Percentiles rank a stretch among this genome's conserved stretches.
Conservation (phyloP, 257 asterid genomes). For the Solanum peruvianum region DNA sequence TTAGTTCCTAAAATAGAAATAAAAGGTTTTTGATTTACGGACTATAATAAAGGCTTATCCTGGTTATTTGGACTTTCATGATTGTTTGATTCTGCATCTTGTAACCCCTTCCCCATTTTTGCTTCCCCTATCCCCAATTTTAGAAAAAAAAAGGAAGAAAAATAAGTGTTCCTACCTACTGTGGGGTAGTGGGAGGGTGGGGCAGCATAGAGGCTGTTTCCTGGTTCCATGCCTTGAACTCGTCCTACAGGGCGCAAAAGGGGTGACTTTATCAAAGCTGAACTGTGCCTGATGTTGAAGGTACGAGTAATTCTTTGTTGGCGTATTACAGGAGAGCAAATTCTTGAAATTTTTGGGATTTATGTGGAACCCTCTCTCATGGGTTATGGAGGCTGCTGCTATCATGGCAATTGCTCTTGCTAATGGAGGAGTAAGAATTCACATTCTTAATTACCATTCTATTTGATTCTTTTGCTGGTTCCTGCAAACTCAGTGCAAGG, state of each 20-base stretch:
- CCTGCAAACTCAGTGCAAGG: neutral
- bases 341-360: slow-evolving; percentile 81
- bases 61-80: neutral
- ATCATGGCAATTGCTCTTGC: slow-evolving; percentile 99
- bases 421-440: slow-evolving; percentile 80
- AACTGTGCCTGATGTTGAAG: neutral
- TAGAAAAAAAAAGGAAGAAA: neutral
- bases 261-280: neutral
- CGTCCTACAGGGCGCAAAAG: neutral
- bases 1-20: neutral
- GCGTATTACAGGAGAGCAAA: slow-evolving; percentile 71
- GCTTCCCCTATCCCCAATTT: neutral
- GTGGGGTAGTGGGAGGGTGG: neutral
- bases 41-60: neutral
- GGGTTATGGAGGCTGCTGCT: slow-evolving; percentile 99
- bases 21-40: neutral
- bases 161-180: neutral
- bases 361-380: slow-evolving; percentile 99
- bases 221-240: neutral
- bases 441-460: neutral
- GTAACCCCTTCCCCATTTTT: neutral
- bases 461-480: neutral
- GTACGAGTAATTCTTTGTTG: neutral
- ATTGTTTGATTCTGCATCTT: neutral
- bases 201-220: neutral